Base-by-base conservation (phyloP, 2,329 filamentous ascomycete genomes). In the Colletotrichum limetticola region DNA sequence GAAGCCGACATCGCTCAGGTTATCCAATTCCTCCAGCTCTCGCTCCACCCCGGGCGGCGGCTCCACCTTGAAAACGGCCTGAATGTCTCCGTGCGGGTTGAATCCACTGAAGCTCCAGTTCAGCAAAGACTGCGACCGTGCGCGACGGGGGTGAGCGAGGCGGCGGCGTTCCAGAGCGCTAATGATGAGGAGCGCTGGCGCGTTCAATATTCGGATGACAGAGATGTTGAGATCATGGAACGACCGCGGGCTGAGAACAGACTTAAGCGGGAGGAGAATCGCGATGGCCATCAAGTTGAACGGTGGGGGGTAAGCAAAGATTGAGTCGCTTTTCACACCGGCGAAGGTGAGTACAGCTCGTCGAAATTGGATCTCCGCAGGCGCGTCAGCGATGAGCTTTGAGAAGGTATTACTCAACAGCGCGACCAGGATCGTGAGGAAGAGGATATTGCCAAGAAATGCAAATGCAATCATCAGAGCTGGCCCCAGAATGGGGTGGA, bases 181-280 rank as follows among this genome's bases (percentile, higher is more conserved):
- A 60, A 94, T 90, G 16, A 89, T 77, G 0, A 94, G 81, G 1
- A 94, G 83, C 1, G 91, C 82, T 0, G 92, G 91, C 1, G 88
- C 86, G 78, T 94, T 94, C 71, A 93, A 84, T 0, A 87, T 80
- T 5, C 91, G 88, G 7, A 93, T 90, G 4, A 89, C 84, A 53
- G 88, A 88, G 66, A 94, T 91, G 79, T 94, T 93, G 79, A 93
- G 86, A 76, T 91, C 91, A 83, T 94, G 92, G 77, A 94, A 94
- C 83, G 89, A 90, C 6, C 90, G 86, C 2, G 91, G 87, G 0
- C 89, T 87, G 11, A 92, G 82, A 22, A 91, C 76, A 75, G 91
- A 88, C 77, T 93, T 93, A 24, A 94, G 82, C 0, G 92, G 92
- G 0, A 94, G 85, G 22, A 94, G 83, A 28, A 91, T 77, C n/a